Conservation (phyloP, 495 filamentous ascomycete species). For the Acidomyces sp. region DNA sequence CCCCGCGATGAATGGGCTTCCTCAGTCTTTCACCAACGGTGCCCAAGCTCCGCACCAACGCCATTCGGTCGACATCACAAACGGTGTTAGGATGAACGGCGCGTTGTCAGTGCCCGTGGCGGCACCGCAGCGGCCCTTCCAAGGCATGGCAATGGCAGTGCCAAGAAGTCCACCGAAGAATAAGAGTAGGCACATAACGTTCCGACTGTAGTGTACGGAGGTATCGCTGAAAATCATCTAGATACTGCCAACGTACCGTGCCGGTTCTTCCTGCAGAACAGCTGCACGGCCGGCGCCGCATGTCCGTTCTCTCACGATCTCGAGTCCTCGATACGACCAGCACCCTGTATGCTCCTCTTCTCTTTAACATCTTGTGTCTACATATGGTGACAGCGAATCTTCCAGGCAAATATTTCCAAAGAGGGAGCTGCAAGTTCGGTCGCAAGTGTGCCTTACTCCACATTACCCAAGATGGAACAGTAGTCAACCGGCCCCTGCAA, state of each 20-base stretch:
- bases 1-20: conserved; percentile 2
- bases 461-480: conserved; percentile 81
- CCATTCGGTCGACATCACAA: conserved; percentile 8
- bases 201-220: background rate
- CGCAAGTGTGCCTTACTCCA: conserved; percentile 93
- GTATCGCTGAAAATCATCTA: conserved; percentile 25
- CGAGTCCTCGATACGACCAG: conserved; percentile 62
- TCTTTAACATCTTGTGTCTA: no score
- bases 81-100: conserved; percentile 23
- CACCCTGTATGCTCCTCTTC: no score
- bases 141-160: conserved; percentile 42
- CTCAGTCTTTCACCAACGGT: conserved; percentile 4
- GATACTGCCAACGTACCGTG: conserved; percentile 96
- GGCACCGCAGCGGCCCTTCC: conserved; percentile 17
- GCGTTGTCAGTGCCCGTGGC: conserved; percentile 25
- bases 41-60: background rate
- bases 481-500: conserved; percentile 57
- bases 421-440: conserved; percentile 99
- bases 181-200: conserved; percentile 47
- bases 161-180: conserved; percentile 70
- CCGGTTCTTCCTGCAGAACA: conserved; percentile 96
- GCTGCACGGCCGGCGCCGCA: conserved; percentile 88
- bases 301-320: conserved; percentile 93
- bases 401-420: conserved; percentile 98
- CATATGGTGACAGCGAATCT: no score